Percentiles rank a stretch among this genome's conserved stretches.
Conservation (phyloP, 2,329 filamentous ascomycete species). For the Xylariales sp. region DNA sequence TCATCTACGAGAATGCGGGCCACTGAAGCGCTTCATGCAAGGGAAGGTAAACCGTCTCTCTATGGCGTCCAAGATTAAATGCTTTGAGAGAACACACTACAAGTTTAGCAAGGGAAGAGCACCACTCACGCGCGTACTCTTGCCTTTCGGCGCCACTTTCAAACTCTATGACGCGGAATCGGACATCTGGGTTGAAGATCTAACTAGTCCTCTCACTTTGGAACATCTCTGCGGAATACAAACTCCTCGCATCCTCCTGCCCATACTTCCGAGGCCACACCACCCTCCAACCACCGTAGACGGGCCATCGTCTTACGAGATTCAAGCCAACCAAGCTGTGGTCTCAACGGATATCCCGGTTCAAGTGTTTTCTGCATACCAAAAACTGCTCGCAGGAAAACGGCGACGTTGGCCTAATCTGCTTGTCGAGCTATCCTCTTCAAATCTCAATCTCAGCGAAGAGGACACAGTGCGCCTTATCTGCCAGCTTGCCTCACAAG, state of each 20-base stretch:
- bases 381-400: constrained; percentile 59
- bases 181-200: constrained; percentile 45
- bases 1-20: constrained; percentile 38
- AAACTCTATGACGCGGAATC: constrained; percentile 46
- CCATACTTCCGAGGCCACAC: constrained; percentile 28
- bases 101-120: constrained; percentile 45
- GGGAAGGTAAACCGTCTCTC: constrained; percentile 34
- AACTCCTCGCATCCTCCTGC: constrained; percentile 37
- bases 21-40: constrained; percentile 34
- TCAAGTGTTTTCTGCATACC: constrained; percentile 66
- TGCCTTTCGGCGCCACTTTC: constrained; percentile 48
- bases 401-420: constrained; percentile 63
- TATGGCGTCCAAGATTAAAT: constrained; percentile 49
- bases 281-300: constrained; percentile 50
- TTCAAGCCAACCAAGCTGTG: constrained; percentile 60
- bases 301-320: constrained; percentile 64
- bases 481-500: constrained; percentile 64
- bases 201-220: constrained; percentile 44
- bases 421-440: constrained; percentile 61
- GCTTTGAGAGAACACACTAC: constrained; percentile 50
- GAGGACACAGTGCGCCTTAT: constrained; percentile 63
- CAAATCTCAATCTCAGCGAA: constrained; percentile 70
- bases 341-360: constrained; percentile 60
- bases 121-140: constrained; percentile 41
- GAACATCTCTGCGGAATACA: constrained; percentile 44